phyloP scores from a whole-genome alignment of 2,329 filamentous ascomycete species.

The Calycina herbarum region DNA sequence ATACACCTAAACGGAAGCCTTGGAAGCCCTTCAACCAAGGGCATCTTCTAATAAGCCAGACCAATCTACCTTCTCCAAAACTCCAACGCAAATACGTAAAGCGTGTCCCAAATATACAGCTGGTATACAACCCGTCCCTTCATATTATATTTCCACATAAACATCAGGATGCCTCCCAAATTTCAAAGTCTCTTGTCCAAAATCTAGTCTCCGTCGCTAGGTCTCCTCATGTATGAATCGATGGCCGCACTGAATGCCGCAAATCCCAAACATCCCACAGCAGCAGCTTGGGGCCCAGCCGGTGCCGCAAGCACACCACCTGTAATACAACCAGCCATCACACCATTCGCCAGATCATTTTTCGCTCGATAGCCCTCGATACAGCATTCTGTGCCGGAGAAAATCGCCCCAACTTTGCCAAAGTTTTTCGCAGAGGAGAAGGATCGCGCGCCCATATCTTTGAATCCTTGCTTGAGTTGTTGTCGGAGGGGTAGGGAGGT shows the following conservation, averaged over 20 bases:
- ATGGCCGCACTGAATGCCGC: slow-evolving; percentile 91
- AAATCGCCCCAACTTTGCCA: slow-evolving; percentile 87
- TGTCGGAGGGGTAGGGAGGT: slow-evolving; percentile 74
- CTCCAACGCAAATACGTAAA: slow-evolving; percentile 2
- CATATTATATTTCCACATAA: slow-evolving; percentile 4
- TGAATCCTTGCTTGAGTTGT: slow-evolving; percentile 83
- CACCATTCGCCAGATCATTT: slow-evolving; percentile 88
- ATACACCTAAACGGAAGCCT: not conserved
- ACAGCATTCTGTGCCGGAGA: slow-evolving; percentile 90
- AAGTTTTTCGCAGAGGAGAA: slow-evolving; percentile 91
- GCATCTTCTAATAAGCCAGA: not conserved
- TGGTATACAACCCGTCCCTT: not conserved
- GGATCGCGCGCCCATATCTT: slow-evolving; percentile 88
- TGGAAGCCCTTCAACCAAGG: not conserved
- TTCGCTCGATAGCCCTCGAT: slow-evolving; percentile 91
- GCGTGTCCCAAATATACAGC: not conserved
- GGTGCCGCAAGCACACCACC: slow-evolving; percentile 84
- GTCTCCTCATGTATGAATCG: slow-evolving; percentile 85
- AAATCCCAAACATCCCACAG: slow-evolving; percentile 87
- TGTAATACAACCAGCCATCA: slow-evolving; percentile 85
- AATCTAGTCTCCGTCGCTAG: slow-evolving; percentile 53
- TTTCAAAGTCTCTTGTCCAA: not conserved
- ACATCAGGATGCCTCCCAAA: not conserved
- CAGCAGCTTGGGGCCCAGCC: slow-evolving; percentile 85
- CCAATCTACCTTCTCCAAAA: not conserved